Percentiles rank a stretch among this genome's conserved stretches.
Conservation (phyloP, 2,329 filamentous ascomycete species). For the Ceratocystis cubensis region DNA sequence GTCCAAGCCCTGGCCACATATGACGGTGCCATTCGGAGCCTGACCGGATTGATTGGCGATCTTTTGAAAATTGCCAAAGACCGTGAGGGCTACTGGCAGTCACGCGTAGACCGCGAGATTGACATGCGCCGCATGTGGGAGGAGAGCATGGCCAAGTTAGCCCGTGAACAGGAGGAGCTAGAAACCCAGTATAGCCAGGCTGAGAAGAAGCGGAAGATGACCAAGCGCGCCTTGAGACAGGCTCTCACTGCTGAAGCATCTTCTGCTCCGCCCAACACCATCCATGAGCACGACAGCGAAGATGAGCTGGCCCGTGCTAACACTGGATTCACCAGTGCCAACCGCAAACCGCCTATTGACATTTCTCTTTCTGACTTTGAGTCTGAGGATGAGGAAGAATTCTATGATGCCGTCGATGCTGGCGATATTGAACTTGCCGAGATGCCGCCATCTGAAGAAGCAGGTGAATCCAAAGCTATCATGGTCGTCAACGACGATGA, state of each 20-base stretch:
- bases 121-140: conserved; percentile 96
- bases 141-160: conserved; percentile 97
- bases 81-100: conserved; percentile 94
- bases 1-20: conserved; percentile 72
- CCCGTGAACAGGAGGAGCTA: conserved; percentile 81
- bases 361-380: conserved; percentile 58
- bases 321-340: background rate
- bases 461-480: conserved; percentile 27
- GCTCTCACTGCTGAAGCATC: conserved; percentile 51
- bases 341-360: conserved; percentile 16
- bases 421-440: conserved; percentile 75
- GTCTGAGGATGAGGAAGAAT: conserved; percentile 76
- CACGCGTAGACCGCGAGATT: conserved; percentile 77
- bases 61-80: conserved; percentile 85
- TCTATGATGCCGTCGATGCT: conserved; percentile 92
- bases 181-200: conserved; percentile 80
- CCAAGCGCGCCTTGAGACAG: conserved; percentile 79
- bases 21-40: conserved; percentile 75
- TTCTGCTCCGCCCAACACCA: conserved; percentile 25
- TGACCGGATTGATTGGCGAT: conserved; percentile 74
- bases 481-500: conserved; percentile 30
- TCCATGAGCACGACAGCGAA: conserved; percentile 27
- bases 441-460: conserved; percentile 42
- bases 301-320: conserved; percentile 20
- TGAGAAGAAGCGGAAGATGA: conserved; percentile 77